Evolutionary conservation across 176 grass and related monocot species (phyloP), one percentile per base, ranked within the genome.

Genomic region (Rhipidocladum racemiflorum): DNA sequence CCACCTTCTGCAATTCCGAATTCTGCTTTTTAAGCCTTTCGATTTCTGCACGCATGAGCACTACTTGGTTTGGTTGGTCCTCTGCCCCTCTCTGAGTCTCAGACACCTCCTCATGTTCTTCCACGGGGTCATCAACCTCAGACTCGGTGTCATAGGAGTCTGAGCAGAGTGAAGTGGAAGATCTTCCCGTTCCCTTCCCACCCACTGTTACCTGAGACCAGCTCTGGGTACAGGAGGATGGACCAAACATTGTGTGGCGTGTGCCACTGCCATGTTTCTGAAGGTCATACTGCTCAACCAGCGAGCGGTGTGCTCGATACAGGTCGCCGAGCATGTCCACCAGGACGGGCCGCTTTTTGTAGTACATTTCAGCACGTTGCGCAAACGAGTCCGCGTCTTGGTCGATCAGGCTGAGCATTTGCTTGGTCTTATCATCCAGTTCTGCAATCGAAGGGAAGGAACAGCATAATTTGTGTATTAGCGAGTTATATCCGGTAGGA

Each of bases 341-440:
- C 35, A 98, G 82, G 36, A 95, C 56, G 4, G 89, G 92, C 4
- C 96, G 61, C 82, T 95, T 95, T 83, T 98, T 95, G 78, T 91
- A 98, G 72, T 93, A 98, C 92, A 98, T 95, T 20, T 95, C 96
- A 21, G 96, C 96, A 2, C 96, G 88, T n/a, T 95, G 89, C 0
- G 96, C 96, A 13, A 98, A 98, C 7, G 92, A 98, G 79, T 98
- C 92, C 0, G 96, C 96, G 1, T 98, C 92, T 70, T 93, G 86
- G 13, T 98, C 96, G 21, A 98, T 93, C 81, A 95, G 80, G 42
- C 91, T 77, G 53, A 98, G 82, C 90, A 98, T 98, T 28, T 93
- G 84, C 75, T 90, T 93, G 8, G 88, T 93, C 79, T 91, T 88
- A n/a, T 83, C 88, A 86, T 98, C 96, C 12, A 98, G 88, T 60